phyloP scores from a whole-genome alignment of 2,329 filamentous ascomycete species.

The Xylaria sp. region DNA sequence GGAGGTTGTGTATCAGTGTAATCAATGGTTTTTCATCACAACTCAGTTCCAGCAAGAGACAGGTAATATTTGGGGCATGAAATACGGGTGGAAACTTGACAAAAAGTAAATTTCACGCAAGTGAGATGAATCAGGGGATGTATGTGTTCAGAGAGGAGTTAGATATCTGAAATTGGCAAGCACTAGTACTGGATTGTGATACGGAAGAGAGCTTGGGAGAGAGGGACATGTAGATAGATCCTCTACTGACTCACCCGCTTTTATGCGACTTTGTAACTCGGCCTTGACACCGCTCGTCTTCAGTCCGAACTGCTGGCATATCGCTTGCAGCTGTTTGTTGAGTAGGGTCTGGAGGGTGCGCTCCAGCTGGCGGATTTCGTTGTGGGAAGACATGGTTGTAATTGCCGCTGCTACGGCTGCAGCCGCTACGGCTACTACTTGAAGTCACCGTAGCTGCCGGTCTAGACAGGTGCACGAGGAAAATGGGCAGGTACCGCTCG shows the following conservation, averaged over 20 bases:
- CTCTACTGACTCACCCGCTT: conserved; percentile 71
- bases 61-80: background rate
- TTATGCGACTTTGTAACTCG: conserved; percentile 81
- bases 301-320: conserved; percentile 83
- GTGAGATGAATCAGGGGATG: background rate
- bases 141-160: background rate
- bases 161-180: background rate
- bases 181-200: background rate
- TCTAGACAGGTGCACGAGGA: conserved; percentile 41
- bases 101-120: background rate
- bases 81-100: background rate
- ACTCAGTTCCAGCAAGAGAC: background rate
- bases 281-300: conserved; percentile 87
- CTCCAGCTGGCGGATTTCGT: conserved; percentile 59
- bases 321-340: conserved; percentile 76
- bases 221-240: background rate
- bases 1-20: background rate
- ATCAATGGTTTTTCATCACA: background rate
- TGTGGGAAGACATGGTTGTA: conserved; percentile 43
- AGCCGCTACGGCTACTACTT: conserved; percentile 13
- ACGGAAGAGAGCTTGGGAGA: background rate
- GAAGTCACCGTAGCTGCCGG: conserved; percentile 36
- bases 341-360: conserved; percentile 60
- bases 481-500: conserved; percentile 24
- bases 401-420: background rate